A percentile compares a stretch with the other conserved stretches of the same genome.
Evolutionary conservation across 257 asterid species (phyloP).

Genomic region (Pogostemon cablin): DNA sequence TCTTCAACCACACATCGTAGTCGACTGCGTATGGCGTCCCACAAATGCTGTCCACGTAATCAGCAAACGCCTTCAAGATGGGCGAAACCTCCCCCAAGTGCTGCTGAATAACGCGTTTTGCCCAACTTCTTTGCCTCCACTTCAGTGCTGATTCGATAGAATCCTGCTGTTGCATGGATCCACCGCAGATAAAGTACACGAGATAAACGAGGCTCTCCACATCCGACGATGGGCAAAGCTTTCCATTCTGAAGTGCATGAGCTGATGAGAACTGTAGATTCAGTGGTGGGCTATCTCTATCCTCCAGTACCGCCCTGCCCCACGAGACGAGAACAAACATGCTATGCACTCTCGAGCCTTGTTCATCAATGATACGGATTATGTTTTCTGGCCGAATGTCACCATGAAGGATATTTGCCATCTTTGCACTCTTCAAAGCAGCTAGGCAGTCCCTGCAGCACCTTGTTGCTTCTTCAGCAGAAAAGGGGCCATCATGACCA

Average conservation of each 20-base stretch:
- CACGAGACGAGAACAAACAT: slow-evolving; percentile 64
- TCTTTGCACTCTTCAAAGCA: slow-evolving; percentile 65
- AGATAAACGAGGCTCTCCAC: slow-evolving; percentile 77
- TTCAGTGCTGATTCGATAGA: slow-evolving; percentile 77
- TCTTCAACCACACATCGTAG: slow-evolving; percentile 72
- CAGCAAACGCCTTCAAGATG: slow-evolving; percentile 72
- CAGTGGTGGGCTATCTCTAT: slow-evolving; percentile 71
- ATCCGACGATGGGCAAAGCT: slow-evolving; percentile 81
- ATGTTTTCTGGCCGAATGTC: slow-evolving; percentile 72
- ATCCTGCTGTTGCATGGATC: slow-evolving; percentile 59
- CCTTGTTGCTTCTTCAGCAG: slow-evolving; percentile 60
- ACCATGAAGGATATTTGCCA: slow-evolving; percentile 70
- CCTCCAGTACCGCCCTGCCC: slow-evolving; percentile 85
- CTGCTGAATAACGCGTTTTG: slow-evolving; percentile 62
- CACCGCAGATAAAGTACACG: slow-evolving; percentile 60
- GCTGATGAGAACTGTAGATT: slow-evolving; percentile 69
- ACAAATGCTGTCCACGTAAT: slow-evolving; percentile 68
- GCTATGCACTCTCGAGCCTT: slow-evolving; percentile 28
- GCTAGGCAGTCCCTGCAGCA: slow-evolving; percentile 75
- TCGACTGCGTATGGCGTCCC: slow-evolving; percentile 82
- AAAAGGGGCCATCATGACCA: slow-evolving; percentile 48
- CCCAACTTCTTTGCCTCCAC: slow-evolving; percentile 78
- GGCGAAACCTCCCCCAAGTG: slow-evolving; percentile 70
- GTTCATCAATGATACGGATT: slow-evolving; percentile 40
- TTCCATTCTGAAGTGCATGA: slow-evolving; percentile 76